Evolutionary conservation across 495 filamentous ascomycete genomes (phyloP), one percentile per base, ranked within the genome.

Genomic region (Poronia punctata): DNA sequence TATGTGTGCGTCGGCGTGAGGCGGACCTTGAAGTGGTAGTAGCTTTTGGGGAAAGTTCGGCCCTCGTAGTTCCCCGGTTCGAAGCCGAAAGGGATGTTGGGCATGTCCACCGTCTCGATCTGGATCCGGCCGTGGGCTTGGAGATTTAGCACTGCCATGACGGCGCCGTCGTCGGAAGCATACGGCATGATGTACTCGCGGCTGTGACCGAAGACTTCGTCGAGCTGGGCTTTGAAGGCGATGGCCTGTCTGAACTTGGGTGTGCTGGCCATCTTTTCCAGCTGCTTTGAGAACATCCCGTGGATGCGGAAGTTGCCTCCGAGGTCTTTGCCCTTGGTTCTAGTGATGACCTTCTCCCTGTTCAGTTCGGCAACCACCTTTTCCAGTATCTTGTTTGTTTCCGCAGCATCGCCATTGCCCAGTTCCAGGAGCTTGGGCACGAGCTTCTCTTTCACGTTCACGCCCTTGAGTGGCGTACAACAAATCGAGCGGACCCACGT

Each of bases 21-120:
- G 7, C 78, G 72, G 17, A 89, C 57, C 3, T 71, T 56, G 57
- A 88, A 92, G 46, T 72, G 65, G 9, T 72, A 69, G 26, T 67
- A 69, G 25, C 56, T 60, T 44, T 80, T 86, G 34, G 86, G 78
- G 56, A 88, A 84, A 35, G 76, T 70, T 14, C 79, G 64, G 1
- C 80, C 83, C 40, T 82, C 70, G 54, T 95, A 93, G 40, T 64
- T 70, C 24, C 78, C 73, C 3, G 78, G 79, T 32, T 85, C 78
- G 20, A 88, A 75, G 18, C 88, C 88, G 60, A 81, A 86, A 40
- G 79, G 78, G 41, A 84, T 76, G 34, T 75, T 62, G 0, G 82
- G 83, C 3, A 79, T 67, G 38, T 83, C 70, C 3, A 66, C 57
- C 0, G 78, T 68, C 4, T 68, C 52, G 7, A 85, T 38, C n/a